Evolutionary conservation across 768 basidiomycete species (phyloP).

Genomic region (Terana coerulea): DNA sequence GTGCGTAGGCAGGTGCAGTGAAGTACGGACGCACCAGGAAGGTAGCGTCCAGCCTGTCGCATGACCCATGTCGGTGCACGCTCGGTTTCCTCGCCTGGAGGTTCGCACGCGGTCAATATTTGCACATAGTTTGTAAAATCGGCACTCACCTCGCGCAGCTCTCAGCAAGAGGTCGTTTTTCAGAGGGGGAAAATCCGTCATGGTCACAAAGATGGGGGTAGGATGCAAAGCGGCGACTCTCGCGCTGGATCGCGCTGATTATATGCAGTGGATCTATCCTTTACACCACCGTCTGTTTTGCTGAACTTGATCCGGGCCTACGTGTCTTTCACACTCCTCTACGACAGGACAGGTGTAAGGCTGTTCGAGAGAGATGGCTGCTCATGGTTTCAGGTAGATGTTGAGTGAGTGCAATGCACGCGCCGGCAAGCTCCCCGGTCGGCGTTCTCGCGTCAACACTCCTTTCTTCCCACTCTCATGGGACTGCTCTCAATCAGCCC

Average conservation of each 20-base stretch:
- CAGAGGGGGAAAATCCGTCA: constrained; percentile 59
- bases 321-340: too few relatives aligned
- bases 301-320: too few relatives aligned
- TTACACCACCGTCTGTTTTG: too few relatives aligned
- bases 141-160: constrained; percentile 73
- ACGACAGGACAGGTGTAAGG: too few relatives aligned
- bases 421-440: constrained; percentile 10
- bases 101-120: neutral
- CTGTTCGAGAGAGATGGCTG: too few relatives aligned
- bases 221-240: constrained; percentile 2
- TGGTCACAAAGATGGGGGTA: constrained; percentile 26
- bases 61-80: constrained; percentile 98
- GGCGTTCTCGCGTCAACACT: constrained; percentile 9
- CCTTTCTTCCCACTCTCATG: constrained; percentile 15
- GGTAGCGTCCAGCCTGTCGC: constrained; percentile 94
- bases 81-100: constrained; percentile 77
- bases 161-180: constrained; percentile 86
- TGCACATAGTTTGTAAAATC: neutral
- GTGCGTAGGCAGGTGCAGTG: constrained; percentile 1
- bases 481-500: constrained; percentile 2
- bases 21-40: constrained; percentile 64
- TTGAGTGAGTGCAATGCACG: constrained; percentile 13
- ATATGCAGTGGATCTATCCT: too few relatives aligned
- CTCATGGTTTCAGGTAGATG: neutral
- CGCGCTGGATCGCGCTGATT: neutral